Percentiles rank a stretch among this genome's conserved stretches.
phyloP scores from a whole-genome alignment of 805 yeast genomes.

The Lipomyces sp. region DNA sequence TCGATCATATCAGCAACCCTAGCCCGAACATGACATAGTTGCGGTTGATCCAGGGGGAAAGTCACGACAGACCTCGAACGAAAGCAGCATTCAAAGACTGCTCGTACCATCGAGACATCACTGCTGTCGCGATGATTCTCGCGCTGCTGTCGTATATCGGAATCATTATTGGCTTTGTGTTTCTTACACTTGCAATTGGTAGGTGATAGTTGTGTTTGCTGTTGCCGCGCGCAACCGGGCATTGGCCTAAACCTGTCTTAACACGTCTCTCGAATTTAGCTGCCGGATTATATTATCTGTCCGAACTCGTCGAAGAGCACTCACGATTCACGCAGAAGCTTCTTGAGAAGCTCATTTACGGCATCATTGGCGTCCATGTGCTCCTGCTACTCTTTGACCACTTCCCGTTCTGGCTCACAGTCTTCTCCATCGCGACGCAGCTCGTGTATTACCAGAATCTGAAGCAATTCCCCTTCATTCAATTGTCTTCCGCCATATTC shows the following conservation, averaged over 20 bases:
- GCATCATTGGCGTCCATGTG: slow-evolving; percentile 52
- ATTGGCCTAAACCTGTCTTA: slow-evolving; percentile 26
- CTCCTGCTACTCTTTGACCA: slow-evolving; percentile 69
- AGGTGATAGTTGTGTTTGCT: slow-evolving; percentile 3
- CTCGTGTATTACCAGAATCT: slow-evolving; percentile 73
- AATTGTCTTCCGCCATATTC: slow-evolving; percentile 67
- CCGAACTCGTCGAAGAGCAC: slow-evolving; percentile 92
- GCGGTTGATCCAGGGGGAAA: neutral
- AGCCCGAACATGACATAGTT: no score
- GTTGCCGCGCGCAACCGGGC: neutral
- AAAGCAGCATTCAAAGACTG: no score
- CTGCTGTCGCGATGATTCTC: slow-evolving; percentile 48
- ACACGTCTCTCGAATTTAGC: slow-evolving; percentile 54
- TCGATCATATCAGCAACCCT: no score
- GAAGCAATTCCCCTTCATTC: slow-evolving; percentile 77
- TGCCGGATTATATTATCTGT: slow-evolving; percentile 83
- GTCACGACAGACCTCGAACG: neutral
- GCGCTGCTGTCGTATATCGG: slow-evolving; percentile 60
- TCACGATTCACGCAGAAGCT: slow-evolving; percentile 77
- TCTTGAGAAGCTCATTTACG: slow-evolving; percentile 59
- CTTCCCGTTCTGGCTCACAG: slow-evolving; percentile 66
- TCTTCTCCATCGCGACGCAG: slow-evolving; percentile 69
- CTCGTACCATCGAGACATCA: neutral
- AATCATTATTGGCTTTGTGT: slow-evolving; percentile 56
- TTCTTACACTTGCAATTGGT: slow-evolving; percentile 53